Evolutionary conservation across 2,329 filamentous ascomycete species (phyloP).

Genomic region (Phaeosphaeriaceae sp.): DNA sequence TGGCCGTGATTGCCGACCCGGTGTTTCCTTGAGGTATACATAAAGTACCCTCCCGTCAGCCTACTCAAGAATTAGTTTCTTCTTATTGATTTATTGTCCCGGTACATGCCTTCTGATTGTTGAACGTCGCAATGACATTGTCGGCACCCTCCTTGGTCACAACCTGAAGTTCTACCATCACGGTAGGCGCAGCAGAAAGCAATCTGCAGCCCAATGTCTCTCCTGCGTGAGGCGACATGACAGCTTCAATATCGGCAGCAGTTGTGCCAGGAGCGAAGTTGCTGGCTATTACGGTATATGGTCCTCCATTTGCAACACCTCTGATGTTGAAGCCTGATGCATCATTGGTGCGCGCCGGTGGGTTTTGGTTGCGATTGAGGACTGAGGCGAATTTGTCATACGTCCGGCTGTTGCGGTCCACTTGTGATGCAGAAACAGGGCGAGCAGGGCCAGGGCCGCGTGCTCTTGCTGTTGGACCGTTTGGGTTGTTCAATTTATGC

Average conservation of each 20-base stretch:
- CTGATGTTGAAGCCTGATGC: slow-evolving; percentile 68
- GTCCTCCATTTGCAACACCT: slow-evolving; percentile 69
- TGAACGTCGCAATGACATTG: slow-evolving; percentile 75
- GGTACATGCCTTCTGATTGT: slow-evolving; percentile 73
- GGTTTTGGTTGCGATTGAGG: slow-evolving; percentile 28
- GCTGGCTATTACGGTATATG: slow-evolving; percentile 74
- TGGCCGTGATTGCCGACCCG: slow-evolving; percentile 38
- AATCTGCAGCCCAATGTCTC: slow-evolving; percentile 70
- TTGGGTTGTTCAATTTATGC: slow-evolving; percentile 57
- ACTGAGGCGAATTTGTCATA: slow-evolving; percentile 51
- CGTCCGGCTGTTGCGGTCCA: slow-evolving; percentile 51
- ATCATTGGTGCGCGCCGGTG: slow-evolving; percentile 33
- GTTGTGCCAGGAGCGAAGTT: slow-evolving; percentile 86
- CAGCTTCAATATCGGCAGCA: slow-evolving; percentile 81
- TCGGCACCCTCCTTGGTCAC: slow-evolving; percentile 75
- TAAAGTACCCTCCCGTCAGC: slow-evolving; percentile 77
- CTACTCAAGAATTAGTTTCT: slow-evolving; percentile 53
- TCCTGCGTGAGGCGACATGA: slow-evolving; percentile 75
- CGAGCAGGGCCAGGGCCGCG: slow-evolving; percentile 36
- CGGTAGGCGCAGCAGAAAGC: slow-evolving; percentile 70
- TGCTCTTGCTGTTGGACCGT: slow-evolving; percentile 40
- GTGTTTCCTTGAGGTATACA: slow-evolving; percentile 70
- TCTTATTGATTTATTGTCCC: background rate
- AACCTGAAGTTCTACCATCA: slow-evolving; percentile 80
- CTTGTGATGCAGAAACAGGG: slow-evolving; percentile 47